A percentile compares a stretch with the other conserved stretches of the same genome.
phyloP scores from a whole-genome alignment of 2,329 filamentous ascomycete species.

The Phyllosticta paracitricarpa region DNA sequence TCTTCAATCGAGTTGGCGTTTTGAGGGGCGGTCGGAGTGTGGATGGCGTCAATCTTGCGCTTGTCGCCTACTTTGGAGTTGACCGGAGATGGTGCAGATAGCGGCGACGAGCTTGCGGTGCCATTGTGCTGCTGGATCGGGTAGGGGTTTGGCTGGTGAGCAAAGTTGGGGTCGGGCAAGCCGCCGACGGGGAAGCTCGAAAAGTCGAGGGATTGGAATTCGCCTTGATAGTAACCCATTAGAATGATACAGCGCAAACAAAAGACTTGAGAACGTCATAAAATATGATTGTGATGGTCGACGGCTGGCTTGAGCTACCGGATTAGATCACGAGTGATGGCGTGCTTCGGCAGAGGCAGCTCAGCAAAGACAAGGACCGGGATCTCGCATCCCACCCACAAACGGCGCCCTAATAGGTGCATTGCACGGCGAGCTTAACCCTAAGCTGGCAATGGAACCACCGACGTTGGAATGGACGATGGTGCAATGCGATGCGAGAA shows the following conservation, averaged over 20 bases:
- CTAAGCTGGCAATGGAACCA: conserved; percentile 5
- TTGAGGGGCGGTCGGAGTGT: conserved; percentile 14
- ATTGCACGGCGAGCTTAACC: conserved; percentile 8
- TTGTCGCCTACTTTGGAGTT: conserved; percentile 28
- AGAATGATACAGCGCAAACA: conserved; percentile 3
- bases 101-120: conserved; percentile 21
- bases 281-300: conserved; percentile 9
- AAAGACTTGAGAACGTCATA: conserved; percentile 5
- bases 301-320: background rate
- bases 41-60: conserved; percentile 34
- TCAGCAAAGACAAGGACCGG: conserved; percentile 5
- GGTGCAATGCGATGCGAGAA: conserved; percentile 5
- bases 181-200: conserved; percentile 28
- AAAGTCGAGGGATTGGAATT: conserved; percentile 39
- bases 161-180: conserved; percentile 20
- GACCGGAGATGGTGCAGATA: conserved; percentile 17
- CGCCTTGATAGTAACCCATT: conserved; percentile 23
- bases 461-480: conserved; percentile 3
- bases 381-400: conserved; percentile 10
- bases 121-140: conserved; percentile 17
- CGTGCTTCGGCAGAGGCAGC: conserved; percentile 22
- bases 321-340: conserved; percentile 20
- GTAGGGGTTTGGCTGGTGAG: conserved; percentile 19
- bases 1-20: conserved; percentile 33
- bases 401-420: conserved; percentile 7